Percentiles rank a stretch among this genome's conserved stretches.
Evolutionary conservation across 805 yeast genomes (phyloP).

Genomic region (Zygosaccharomyces kombuchaensis): DNA sequence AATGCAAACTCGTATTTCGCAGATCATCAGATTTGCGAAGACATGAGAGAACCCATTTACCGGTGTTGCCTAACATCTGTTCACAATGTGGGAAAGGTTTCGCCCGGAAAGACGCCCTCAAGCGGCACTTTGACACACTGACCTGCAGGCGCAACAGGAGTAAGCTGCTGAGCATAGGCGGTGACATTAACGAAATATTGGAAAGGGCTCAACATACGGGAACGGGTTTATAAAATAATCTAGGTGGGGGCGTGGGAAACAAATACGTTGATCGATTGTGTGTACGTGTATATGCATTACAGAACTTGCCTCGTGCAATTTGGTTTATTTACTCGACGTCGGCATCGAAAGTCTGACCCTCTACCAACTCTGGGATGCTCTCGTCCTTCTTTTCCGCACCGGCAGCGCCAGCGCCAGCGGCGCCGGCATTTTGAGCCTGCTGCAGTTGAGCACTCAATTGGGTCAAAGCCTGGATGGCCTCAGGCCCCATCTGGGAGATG

Average conservation of each 20-base stretch:
- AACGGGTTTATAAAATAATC: slow-evolving; percentile 18
- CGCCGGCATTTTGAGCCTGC: slow-evolving; percentile 46
- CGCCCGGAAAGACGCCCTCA: slow-evolving; percentile 78
- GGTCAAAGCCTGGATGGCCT: slow-evolving; percentile 83
- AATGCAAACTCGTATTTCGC: slow-evolving; percentile 60
- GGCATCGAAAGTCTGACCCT: slow-evolving; percentile 69
- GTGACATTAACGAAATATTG: slow-evolving; percentile 35
- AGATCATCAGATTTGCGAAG: slow-evolving; percentile 67
- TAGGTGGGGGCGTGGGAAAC: neutral
- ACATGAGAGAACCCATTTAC: slow-evolving; percentile 69
- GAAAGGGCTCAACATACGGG: slow-evolving; percentile 30
- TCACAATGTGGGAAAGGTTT: slow-evolving; percentile 75
- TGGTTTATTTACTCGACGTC: slow-evolving; percentile 11
- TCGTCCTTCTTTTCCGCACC: slow-evolving; percentile 41
- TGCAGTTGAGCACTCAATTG: slow-evolving; percentile 87
- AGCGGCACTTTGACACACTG: slow-evolving; percentile 67
- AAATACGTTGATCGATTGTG: neutral
- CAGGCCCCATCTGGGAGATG: slow-evolving; percentile 94
- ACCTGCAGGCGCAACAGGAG: slow-evolving; percentile 72
- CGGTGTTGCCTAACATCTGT: slow-evolving; percentile 71
- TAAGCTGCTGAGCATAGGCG: slow-evolving; percentile 41
- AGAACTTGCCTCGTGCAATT: slow-evolving; percentile 1
- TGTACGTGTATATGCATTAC: slow-evolving; percentile 5
- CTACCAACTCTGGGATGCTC: slow-evolving; percentile 53
- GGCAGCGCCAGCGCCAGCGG: slow-evolving; percentile 41